Base-by-base conservation (phyloP, 1,139 yeast species). In the Sugiyamaella novakii region DNA sequence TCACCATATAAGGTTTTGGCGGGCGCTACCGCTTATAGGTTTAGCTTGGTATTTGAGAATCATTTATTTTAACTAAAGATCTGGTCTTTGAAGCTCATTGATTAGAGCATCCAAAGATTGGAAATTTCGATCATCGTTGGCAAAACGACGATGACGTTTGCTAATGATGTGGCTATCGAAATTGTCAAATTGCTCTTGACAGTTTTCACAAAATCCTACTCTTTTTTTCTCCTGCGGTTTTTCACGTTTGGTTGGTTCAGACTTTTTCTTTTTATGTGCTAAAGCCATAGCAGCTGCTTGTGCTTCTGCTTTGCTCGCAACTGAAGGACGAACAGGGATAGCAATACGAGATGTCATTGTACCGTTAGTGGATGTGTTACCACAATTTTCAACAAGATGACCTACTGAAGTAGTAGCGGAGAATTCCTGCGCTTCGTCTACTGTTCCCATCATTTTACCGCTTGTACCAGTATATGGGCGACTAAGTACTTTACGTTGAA, bases 171-270 rank as follows among this genome's bases (percentile, higher is more conserved):
- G 99, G 49, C 80, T 87, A 25, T 82, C 86, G 63, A 91, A 84
- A 59, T 80, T 79, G 46, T 86, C 91, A 63, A 87, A 92, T 63
- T 85, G 84, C 56, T 85, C 87, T 28, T 94, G 77, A 67, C 99
- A 92, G 66, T 92, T 94, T 64, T 92, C 99, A 70, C 98, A 92
- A 67, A 44, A 54, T 5, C 53, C 53, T 3, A 43, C 44, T 28
- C 36, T 28, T 31, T 38, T 36, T 38, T 43, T 47, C 19, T 37
- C 46, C 48, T 38, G 34, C 2, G 43, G 11, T 27, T 37, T 37
- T 5, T 25, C 31, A 2, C 42, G 40, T 25, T 19, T 12, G 33
- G 18, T 11, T 5, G 35, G 28, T 30, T 27, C 33, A 10, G 28
- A 41, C n/a, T 33, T 17, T 43, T 31, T 47, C 39, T 28, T 47